Percentiles rank a stretch among this genome's conserved stretches.
Evolutionary conservation across 345 rosid species (phyloP).

Genomic region (Alliaria petiolata): DNA sequence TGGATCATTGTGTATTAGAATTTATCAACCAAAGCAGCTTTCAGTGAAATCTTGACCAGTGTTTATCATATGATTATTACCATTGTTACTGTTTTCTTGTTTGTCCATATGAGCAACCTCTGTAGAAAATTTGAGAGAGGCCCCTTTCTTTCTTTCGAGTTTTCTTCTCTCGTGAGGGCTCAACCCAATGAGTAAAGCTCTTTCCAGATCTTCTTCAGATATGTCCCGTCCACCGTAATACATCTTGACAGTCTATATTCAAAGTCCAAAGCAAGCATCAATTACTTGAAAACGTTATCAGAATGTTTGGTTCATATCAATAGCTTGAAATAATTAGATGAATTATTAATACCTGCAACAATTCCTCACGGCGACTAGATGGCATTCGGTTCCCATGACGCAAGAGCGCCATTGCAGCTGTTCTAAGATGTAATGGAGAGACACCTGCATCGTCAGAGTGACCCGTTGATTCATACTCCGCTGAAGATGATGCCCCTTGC

Average conservation of each 20-base stretch:
- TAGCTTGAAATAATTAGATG: background rate
- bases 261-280: constrained; percentile 7
- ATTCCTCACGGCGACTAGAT: constrained; percentile 60
- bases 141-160: constrained; percentile 60
- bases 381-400: constrained; percentile 92
- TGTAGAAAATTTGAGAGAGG: constrained; percentile 37
- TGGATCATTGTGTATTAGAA: constrained; percentile 15
- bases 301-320: background rate
- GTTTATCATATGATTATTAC: constrained; percentile 11
- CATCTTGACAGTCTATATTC: constrained; percentile 54
- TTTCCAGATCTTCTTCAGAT: constrained; percentile 76
- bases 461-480: constrained; percentile 37
- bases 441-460: constrained; percentile 63
- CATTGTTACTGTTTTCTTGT: constrained; percentile 25
- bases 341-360: constrained; percentile 56
- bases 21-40: constrained; percentile 9
- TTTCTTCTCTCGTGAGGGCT: constrained; percentile 84
- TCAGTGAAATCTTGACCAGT: background rate
- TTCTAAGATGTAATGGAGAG: constrained; percentile 81
- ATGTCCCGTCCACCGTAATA: constrained; percentile 92
- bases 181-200: constrained; percentile 82
- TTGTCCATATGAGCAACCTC: constrained; percentile 20
- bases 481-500: constrained; percentile 33
- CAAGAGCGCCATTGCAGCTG: constrained; percentile 96
- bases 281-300: background rate